Evolutionary conservation across 495 filamentous ascomycete species (phyloP), one percentile per base, ranked within the genome.

Genomic region (Trichoderma gamsii): DNA sequence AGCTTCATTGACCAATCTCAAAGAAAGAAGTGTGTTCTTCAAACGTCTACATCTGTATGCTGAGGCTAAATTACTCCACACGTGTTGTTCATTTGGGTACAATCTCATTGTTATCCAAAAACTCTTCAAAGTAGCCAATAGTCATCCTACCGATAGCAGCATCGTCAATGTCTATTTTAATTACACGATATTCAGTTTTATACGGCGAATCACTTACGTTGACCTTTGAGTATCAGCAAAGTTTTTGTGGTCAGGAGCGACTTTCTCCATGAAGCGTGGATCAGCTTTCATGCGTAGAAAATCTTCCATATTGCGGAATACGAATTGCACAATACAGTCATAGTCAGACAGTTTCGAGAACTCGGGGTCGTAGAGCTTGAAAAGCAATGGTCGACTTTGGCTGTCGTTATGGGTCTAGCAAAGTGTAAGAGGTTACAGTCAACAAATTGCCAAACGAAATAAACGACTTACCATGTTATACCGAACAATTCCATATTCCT

Each of bases 41-140:
- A 29, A 29, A 4, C 29, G 29, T 29, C 29, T 29, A 29, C 29
- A 29, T 29, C n/a, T n/a, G n/a, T n/a, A n/a, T n/a, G n/a, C n/a
- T n/a, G n/a, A n/a, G n/a, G n/a, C n/a, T n/a, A n/a, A n/a, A n/a
- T n/a, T n/a, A n/a, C n/a, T n/a, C n/a, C n/a, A n/a, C n/a, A n/a
- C n/a, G n/a, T n/a, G n/a, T n/a, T n/a, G n/a, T 52, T 23, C 25
- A 52, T 52, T 52, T 52, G 9, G 49, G 9, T 23, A 52, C 4
- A 23, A 52, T 11, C 49, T 52, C 18, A 21, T 18, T 18, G 21
- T 52, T 23, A 21, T 52, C n/a, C 49, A 52, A 11, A 23, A 52
- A 52, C 21, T 52, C 49, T 52, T 52, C 49, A 52, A 52, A 52
- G 49, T 52, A 52, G 16, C 49, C 49, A 25, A 52, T 52, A 21